phyloP scores from a whole-genome alignment of 2,329 filamentous ascomycete genomes.

The Pyricularia sp. region DNA sequence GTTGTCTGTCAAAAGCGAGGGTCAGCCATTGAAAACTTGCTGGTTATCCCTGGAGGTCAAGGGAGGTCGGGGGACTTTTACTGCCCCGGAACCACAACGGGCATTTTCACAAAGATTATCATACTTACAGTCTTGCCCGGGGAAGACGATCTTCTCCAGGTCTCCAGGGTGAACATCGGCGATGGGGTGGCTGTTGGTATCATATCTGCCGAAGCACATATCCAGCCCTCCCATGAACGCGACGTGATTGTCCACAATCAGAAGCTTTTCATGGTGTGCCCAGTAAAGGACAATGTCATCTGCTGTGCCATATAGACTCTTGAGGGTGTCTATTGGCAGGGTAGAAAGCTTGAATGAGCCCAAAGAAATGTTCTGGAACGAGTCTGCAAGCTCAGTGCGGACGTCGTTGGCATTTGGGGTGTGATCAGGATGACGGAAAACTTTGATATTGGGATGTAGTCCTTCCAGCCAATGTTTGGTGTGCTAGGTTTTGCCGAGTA shows the following conservation, averaged over 20 bases:
- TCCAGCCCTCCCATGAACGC: slow-evolving; percentile 91
- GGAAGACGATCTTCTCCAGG: slow-evolving; percentile 64
- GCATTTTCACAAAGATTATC: not conserved
- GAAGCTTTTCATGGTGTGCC: slow-evolving; percentile 89
- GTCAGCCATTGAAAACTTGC: not conserved
- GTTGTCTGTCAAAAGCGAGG: slow-evolving; percentile 40
- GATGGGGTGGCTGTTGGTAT: slow-evolving; percentile 76
- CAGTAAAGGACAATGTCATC: slow-evolving; percentile 78
- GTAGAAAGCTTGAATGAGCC: slow-evolving; percentile 44
- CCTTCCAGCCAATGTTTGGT: slow-evolving; percentile 68
- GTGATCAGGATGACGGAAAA: slow-evolving; percentile 87
- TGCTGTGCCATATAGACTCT: slow-evolving; percentile 67
- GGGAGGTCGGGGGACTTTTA: not conserved
- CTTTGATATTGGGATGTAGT: slow-evolving; percentile 71
- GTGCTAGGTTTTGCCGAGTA: slow-evolving; percentile 32
- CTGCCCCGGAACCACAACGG: not conserved
- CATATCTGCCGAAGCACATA: slow-evolving; percentile 78
- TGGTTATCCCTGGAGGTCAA: not conserved
- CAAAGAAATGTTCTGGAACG: slow-evolving; percentile 31
- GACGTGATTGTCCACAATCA: slow-evolving; percentile 61
- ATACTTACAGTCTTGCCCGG: slow-evolving; percentile 61
- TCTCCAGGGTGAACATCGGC: slow-evolving; percentile 72
- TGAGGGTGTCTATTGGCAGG: slow-evolving; percentile 59
- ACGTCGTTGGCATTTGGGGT: slow-evolving; percentile 58
- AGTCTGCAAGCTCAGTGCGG: slow-evolving; percentile 53